Evolutionary conservation across 1,284 basidiomycete species (phyloP).

Genomic region (Mycosarcoma mackinlayi): DNA sequence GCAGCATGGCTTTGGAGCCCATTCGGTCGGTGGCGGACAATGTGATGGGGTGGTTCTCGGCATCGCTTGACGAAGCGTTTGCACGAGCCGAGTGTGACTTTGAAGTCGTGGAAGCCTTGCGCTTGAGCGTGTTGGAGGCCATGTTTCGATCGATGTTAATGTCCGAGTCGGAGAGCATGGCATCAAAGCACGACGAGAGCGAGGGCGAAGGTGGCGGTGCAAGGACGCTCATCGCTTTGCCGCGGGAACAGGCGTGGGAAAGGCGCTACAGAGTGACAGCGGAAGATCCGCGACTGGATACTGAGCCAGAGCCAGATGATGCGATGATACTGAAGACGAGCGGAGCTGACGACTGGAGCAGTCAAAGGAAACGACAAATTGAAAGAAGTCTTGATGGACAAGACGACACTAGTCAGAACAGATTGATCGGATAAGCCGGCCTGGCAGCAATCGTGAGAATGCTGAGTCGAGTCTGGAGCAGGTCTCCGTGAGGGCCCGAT

Average conservation of each 20-base stretch:
- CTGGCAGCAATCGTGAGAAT: neutral
- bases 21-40: neutral
- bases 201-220: slow-evolving; percentile 48
- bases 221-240: slow-evolving; percentile 52
- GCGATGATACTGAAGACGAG: too few species aligned
- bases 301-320: too few species aligned
- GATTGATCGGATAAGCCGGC: slow-evolving; percentile 5
- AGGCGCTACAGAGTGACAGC: too few species aligned
- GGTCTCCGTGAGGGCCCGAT: neutral
- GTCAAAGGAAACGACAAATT: too few species aligned
- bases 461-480: neutral
- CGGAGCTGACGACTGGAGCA: too few species aligned
- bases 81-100: slow-evolving; percentile 9
- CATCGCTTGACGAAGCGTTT: slow-evolving; percentile 32
- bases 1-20: neutral
- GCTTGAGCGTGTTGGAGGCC: slow-evolving; percentile 38
- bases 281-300: too few species aligned
- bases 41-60: slow-evolving; percentile 34
- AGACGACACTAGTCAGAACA: too few species aligned
- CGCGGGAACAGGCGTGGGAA: neutral
- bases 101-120: slow-evolving; percentile 34
- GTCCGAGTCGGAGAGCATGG: slow-evolving; percentile 50
- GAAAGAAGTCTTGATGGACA: too few species aligned
- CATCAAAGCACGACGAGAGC: slow-evolving; percentile 49
- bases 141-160: slow-evolving; percentile 45